Evolutionary conservation across 345 rosid genomes (phyloP).

Genomic region (Erucastrum elatum): DNA sequence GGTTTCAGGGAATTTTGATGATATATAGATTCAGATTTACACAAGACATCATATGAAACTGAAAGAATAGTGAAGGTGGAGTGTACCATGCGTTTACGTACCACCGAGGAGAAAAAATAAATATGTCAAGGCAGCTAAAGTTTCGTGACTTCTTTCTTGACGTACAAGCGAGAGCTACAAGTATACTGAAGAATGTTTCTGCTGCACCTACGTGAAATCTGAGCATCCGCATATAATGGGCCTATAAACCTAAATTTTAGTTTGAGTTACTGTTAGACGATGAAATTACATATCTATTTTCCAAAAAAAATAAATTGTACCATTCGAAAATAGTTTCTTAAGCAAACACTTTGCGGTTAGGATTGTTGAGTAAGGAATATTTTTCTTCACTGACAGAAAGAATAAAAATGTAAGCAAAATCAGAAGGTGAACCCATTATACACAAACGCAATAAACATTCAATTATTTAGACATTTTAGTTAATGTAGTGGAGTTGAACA

Average conservation of each 20-base stretch:
- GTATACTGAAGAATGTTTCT: not conserved
- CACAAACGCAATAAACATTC: slow-evolving; percentile 5
- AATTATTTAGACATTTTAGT: not conserved
- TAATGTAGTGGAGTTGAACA: not conserved
- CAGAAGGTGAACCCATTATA: slow-evolving; percentile 5
- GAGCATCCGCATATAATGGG: too few relatives aligned
- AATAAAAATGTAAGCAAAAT: not conserved
- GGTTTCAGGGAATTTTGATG: too few relatives aligned
- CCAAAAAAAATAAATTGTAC: not conserved
- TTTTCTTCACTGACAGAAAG: not conserved
- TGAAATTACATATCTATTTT: not conserved
- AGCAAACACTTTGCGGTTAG: not conserved
- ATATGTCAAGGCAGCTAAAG: not conserved
- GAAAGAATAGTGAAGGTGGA: not conserved
- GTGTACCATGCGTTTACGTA: slow-evolving; percentile 11
- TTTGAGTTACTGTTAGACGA: not conserved
- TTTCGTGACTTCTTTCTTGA: slow-evolving; percentile 19
- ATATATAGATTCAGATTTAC: too few relatives aligned
- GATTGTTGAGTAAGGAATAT: not conserved
- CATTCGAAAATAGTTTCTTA: not conserved
- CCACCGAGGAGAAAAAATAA: not conserved
- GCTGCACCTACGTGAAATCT: not conserved
- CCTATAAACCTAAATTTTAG: too few relatives aligned
- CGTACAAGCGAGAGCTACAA: slow-evolving; percentile 3
- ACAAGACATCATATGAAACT: not conserved